Conservation (phyloP, 2,329 filamentous ascomycete genomes). For the Cordyceps fumosorosea region DNA sequence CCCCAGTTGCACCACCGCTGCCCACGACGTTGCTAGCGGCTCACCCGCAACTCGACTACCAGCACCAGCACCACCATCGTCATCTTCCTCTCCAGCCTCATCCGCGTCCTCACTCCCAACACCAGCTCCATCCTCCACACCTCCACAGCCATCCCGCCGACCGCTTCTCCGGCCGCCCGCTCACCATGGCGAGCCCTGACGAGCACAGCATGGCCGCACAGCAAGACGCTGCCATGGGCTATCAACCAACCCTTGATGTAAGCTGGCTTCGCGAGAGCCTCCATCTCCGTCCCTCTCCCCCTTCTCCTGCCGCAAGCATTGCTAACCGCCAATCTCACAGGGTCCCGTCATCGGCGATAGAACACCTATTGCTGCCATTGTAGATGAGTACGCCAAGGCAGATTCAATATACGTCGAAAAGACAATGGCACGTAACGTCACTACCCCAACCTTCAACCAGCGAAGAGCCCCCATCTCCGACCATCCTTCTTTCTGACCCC, state of each 20-base stretch:
- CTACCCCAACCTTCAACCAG: not conserved
- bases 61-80: conserved; percentile 11
- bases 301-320: conserved; percentile 14
- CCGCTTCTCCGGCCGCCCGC: not conserved
- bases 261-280: conserved; percentile 17
- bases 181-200: conserved; percentile 29
- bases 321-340: conserved; percentile 39
- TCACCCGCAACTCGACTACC: conserved; percentile 8
- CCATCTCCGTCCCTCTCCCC: not conserved
- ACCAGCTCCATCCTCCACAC: not conserved
- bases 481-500: not conserved
- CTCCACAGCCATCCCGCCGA: not conserved
- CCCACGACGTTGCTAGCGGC: conserved; percentile 1
- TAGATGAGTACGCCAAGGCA: conserved; percentile 80
- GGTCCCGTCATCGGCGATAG: conserved; percentile 77
- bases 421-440: conserved; percentile 60
- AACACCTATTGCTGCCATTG: conserved; percentile 69
- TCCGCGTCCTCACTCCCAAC: conserved; percentile 6
- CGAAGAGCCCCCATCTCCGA: not conserved
- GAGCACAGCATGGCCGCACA: conserved; percentile 48
- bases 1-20: not conserved
- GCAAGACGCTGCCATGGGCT: conserved; percentile 53
- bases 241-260: conserved; percentile 52
- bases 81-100: conserved; percentile 13
- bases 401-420: conserved; percentile 81